A percentile compares a stretch with the other conserved stretches of the same genome.
Conservation (phyloP, 306 rosid genomes). For the Quillaja saponaria region DNA sequence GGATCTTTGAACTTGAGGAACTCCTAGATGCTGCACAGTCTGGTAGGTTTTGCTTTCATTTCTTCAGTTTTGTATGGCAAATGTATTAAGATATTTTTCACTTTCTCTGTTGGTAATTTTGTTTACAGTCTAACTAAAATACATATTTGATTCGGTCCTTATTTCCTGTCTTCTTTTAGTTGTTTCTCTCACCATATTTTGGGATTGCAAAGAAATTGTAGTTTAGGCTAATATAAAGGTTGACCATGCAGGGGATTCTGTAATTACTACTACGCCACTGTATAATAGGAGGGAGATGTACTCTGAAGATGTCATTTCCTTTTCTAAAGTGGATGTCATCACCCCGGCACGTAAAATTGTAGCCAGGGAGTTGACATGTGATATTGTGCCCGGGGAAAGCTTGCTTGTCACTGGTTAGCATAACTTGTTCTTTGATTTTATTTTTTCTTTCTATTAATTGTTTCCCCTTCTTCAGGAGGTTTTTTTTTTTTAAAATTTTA, state of each 20-base stretch:
- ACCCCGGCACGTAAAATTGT: constrained; percentile 88
- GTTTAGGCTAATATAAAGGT: constrained; percentile 24
- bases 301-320: constrained; percentile 64
- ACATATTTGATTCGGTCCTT: not conserved
- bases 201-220: not conserved
- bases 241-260: constrained; percentile 43
- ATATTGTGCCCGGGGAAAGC: constrained; percentile 68
- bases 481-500: constrained; percentile 14
- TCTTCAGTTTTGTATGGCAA: constrained; percentile 2
- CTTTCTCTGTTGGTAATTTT: constrained; percentile 21
- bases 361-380: constrained; percentile 87
- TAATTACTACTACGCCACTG: constrained; percentile 33
- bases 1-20: constrained; percentile 96
- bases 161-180: not conserved
- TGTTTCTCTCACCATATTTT: not conserved
- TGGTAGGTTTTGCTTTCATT: constrained; percentile 46
- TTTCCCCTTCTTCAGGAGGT: not conserved
- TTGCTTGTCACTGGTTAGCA: constrained; percentile 93
- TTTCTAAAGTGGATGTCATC: constrained; percentile 77
- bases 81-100: constrained; percentile 8
- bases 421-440: not conserved
- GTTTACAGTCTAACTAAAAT: constrained; percentile 2
- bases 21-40: constrained; percentile 80
- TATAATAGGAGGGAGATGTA: constrained; percentile 43
- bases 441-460: not conserved